Evolutionary conservation across 2,329 filamentous ascomycete genomes (phyloP), one percentile per base, ranked within the genome.

Genomic region (Aureobasidium sp.): DNA sequence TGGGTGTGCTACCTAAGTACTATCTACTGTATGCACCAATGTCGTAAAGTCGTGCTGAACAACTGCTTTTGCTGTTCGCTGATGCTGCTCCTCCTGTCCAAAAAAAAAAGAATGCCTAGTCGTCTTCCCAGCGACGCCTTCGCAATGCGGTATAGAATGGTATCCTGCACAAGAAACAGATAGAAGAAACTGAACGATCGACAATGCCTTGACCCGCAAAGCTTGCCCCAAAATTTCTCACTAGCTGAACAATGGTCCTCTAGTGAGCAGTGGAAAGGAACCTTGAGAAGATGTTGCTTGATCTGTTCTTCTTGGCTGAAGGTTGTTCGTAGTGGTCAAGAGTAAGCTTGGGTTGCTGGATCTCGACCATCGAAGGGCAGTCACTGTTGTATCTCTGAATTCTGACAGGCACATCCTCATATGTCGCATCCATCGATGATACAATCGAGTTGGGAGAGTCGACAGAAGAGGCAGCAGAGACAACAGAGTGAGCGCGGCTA

Each of bases 321-420:
- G 70, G 69, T 42, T 68, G 64, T 48, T 69, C 67, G 62, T 67
- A 67, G 50, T 68, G 66, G 60, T 70, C 68, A 60, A 70, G 64
- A 29, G 70, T 67, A 17, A 69, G 66, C 37, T 52, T 63, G 27
- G 61, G 35, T 60, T 64, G 63, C 42, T 60, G 59, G 33, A 78
- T 75, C 70, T 78, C 74, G 65, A 79, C 75, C 69, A 79, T 66
- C 31, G 73, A 75, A 40, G 76, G 73, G 62, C 71, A 70, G 59
- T 75, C 74, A 47, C 68, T 66, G 66, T 78, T 76, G 70, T 76
- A 77, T 60, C 74, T 76, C 56, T 76, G 70, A 40, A 73, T 68
- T 31, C 70, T 67, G 19, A 71, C 67, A 40, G 67, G 63, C 15
- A 65, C 64, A 60, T 71, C 71, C 60, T 67, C 67, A 60, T 62